phyloP scores from a whole-genome alignment of 768 basidiomycete genomes.

The Strobilomyces confusus region DNA sequence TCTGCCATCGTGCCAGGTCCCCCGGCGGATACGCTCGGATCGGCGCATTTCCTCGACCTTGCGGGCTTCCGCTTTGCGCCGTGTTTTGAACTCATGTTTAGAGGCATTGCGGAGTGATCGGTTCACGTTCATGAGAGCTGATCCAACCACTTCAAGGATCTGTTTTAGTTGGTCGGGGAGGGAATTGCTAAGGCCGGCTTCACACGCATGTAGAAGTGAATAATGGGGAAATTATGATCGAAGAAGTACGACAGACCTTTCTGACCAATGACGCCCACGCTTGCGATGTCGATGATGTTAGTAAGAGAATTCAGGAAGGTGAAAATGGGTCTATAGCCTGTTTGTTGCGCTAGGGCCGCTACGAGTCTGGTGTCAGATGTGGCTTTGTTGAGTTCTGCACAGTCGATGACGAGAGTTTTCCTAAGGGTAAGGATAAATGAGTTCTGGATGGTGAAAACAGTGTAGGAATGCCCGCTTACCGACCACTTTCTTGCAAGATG shows the following conservation, averaged over 20 bases:
- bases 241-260: conserved; percentile 51
- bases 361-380: conserved; percentile 68
- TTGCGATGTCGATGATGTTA: conserved; percentile 86
- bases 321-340: conserved; percentile 88
- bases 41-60: conserved; percentile 37
- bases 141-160: conserved; percentile 75
- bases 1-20: conserved; percentile 83
- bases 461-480: conserved; percentile 34
- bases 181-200: conserved; percentile 81
- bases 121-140: conserved; percentile 63
- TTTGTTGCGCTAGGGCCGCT: conserved; percentile 67
- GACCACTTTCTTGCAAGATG: conserved; percentile 48
- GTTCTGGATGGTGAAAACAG: not conserved
- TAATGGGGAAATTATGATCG: not conserved
- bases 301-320: conserved; percentile 78
- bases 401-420: conserved; percentile 78
- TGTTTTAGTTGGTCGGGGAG: conserved; percentile 79
- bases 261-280: conserved; percentile 91
- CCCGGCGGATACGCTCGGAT: conserved; percentile 50
- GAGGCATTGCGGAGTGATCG: conserved; percentile 44
- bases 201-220: not conserved
- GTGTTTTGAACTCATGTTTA: conserved; percentile 36
- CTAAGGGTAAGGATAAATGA: conserved; percentile 35
- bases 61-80: conserved; percentile 34
- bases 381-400: conserved; percentile 65